These are phyloP conservation scores for Phytophthora aleatoria DNA, from an alignment of 352 stramenopile species.

Conservation along the genomic window DNA sequence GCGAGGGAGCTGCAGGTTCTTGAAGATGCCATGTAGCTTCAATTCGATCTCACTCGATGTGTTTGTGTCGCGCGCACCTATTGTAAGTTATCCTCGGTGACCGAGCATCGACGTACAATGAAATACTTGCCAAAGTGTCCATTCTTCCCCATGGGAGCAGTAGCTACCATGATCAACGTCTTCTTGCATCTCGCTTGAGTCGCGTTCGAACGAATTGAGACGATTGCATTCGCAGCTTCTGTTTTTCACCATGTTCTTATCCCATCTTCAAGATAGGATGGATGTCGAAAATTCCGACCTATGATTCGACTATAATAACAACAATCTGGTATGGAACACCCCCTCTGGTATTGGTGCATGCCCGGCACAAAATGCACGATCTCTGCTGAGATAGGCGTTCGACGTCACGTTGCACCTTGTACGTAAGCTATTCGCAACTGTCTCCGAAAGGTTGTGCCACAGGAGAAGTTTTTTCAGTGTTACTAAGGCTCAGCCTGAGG, in stretches of 20 bases:
- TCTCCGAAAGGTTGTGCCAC: no score
- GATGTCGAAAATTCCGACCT: constrained; percentile 5
- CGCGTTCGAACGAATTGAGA: neutral
- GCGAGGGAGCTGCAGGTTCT: neutral
- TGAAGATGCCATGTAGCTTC: neutral
- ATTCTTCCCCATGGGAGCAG: neutral
- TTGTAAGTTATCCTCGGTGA: neutral
- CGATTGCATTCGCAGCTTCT: neutral
- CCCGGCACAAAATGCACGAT: constrained; percentile 1
- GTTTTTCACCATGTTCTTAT: constrained; percentile 3
- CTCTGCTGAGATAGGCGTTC: neutral
- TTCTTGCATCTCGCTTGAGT: neutral
- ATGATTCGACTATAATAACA: neutral
- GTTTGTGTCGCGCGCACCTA: neutral
- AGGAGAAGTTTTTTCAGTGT: no score
- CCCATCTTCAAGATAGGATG: constrained; percentile 6
- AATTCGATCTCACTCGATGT: neutral
- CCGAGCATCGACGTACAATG: neutral
- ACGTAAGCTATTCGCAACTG: no score
- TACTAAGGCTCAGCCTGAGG: no score
- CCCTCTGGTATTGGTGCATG: neutral
- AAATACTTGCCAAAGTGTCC: neutral
- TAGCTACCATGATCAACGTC: neutral
- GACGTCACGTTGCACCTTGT: no score
- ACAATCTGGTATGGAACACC: neutral